Evolutionary conservation across 2,329 filamentous ascomycete genomes (phyloP), one percentile per base, ranked within the genome.

Genomic region (Parastagonospora avenae): DNA sequence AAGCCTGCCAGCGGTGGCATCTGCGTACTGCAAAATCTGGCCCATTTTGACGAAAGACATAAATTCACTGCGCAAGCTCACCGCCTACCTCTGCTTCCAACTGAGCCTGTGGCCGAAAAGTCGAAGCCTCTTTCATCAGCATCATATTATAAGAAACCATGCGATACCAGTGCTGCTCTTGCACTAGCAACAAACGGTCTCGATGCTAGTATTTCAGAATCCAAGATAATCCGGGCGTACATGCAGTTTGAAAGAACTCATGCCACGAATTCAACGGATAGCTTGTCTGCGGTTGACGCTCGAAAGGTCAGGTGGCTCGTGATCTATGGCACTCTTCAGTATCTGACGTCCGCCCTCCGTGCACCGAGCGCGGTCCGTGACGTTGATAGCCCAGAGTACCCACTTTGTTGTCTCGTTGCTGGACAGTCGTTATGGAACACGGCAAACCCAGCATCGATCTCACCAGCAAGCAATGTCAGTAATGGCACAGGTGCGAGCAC

Each of bases 291-390:
- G 9, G 77, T 81, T 8, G 90, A 93, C 56, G 88, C 85, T 1
- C 84, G 90, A 35, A 92, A 91, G 70, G 82, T 92, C 12, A 81
- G 90, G 33, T 94, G 90, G 90, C 83, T 92, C 28, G 68, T 92
- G 31, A 81, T 93, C 6, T 93, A 93, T 63, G 82, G 85, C 14
- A 81, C 85, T 3, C 81, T 91, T 49, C 90, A 94, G 67, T 86
- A 85, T n/a, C 79, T 94, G 1, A 80, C 82, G 8, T 84, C 83
- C 46, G 85, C 85, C 32, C 87, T 84, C 1, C 76, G 81, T 30
- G 77, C 82, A 0, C 86, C 90, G 0, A 67, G 76, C 4, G 84
- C 89, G 60, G 85, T 90, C 27, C 77, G 78, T 12, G 82, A 88
- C 47, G 75, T 78, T 1, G 76, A 80, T 1, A 77, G 76, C 11